Conservation (phyloP, 1,284 basidiomycete species). For the Cerrena zonata region DNA sequence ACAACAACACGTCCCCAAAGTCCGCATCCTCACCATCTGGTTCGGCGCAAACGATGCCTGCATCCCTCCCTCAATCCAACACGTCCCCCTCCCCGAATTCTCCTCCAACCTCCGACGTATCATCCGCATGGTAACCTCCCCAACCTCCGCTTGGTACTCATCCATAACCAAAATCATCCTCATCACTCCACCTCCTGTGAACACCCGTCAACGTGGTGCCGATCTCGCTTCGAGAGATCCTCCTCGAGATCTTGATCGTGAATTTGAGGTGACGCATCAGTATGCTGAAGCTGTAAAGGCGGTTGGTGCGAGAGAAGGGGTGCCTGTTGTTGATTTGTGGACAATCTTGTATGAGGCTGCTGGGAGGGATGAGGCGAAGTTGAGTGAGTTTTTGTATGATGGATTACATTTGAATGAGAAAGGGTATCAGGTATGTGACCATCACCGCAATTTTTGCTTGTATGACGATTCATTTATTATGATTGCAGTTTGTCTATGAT, state of each 20-base stretch:
- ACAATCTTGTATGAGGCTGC: slow-evolving; percentile 59
- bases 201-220: slow-evolving; percentile 49
- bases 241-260: slow-evolving; percentile 46
- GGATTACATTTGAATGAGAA: slow-evolving; percentile 72
- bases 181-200: slow-evolving; percentile 81
- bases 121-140: slow-evolving; percentile 54
- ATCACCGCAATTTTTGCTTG: neutral
- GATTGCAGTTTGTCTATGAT: slow-evolving; percentile 58
- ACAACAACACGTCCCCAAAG: slow-evolving; percentile 46
- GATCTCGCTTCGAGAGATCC: slow-evolving; percentile 43
- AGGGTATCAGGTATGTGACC: slow-evolving; percentile 59
- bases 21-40: slow-evolving; percentile 79
- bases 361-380: slow-evolving; percentile 47
- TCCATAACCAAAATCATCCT: slow-evolving; percentile 74
- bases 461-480: neutral
- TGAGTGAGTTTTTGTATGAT: slow-evolving; percentile 54
- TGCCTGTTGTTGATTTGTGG: slow-evolving; percentile 71
- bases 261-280: slow-evolving; percentile 51
- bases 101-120: slow-evolving; percentile 60
- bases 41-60: slow-evolving; percentile 84
- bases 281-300: slow-evolving; percentile 70
- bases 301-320: slow-evolving; percentile 47
- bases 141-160: slow-evolving; percentile 61
- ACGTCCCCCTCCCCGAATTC: slow-evolving; percentile 68
- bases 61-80: slow-evolving; percentile 43